Base-by-base conservation (phyloP, 2,329 filamentous ascomycete genomes). In the Ophiostoma sp. region DNA sequence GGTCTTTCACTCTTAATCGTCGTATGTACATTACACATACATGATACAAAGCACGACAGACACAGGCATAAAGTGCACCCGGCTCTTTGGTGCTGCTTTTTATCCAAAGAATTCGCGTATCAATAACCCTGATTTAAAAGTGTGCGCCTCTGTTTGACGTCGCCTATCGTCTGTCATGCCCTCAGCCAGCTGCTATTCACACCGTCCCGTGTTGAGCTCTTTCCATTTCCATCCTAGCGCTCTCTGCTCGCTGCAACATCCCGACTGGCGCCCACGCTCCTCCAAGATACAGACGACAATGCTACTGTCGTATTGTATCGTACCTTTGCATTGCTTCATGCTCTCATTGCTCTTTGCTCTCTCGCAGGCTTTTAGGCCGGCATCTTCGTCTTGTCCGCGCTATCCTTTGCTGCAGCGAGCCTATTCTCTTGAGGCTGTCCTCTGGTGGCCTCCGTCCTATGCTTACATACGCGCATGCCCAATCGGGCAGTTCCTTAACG, bases 121-220 rank as follows among this genome's bases (percentile, higher is more conserved):
- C 12, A 49, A 49, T 49, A 49, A 7, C 47, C 18, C 47, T n/a
- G 47, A 49, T 49, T 40, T 11, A 44, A 2, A 27, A 27, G 27
- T 27, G 27, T 27, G 27, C 27, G 27, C 27, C 27, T 27, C 3
- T 18, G 14, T 9, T 52, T 9, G 12, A 38, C 14, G 36, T 44
- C 3, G 49, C 9, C 27, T 55, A 9, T 18, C 49, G 18, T 18
- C 18, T 27, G 11, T n/a, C 49, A 55, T 18, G 49, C 27, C 16
- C 9, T 18, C 49, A 11, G 44, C 27, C 12, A 47, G 9, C 9
- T 38, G 40, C 12, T 11, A 63, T 16, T 42, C 16, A 9, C 60
- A 63, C 60, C 60, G 60, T 44, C 36, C 49, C 58, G 58, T 62
- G 58, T 60, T 42, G 44, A 27, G 49, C n/a, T 60, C 52, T 62